phyloP scores from a whole-genome alignment of 2,329 filamentous ascomycete genomes.

The Botrytis deweyae region DNA sequence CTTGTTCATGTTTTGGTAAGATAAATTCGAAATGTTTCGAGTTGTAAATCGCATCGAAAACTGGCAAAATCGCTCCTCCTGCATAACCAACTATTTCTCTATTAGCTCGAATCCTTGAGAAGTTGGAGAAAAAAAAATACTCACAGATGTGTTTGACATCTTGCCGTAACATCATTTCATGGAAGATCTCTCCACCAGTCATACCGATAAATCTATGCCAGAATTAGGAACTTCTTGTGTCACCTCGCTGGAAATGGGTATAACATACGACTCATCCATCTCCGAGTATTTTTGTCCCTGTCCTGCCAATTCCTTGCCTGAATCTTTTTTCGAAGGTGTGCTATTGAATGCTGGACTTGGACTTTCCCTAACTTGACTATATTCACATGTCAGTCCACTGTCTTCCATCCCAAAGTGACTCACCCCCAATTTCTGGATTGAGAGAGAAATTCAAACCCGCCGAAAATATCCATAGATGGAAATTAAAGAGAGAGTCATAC shows the following conservation, averaged over 20 bases:
- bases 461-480: too few relatives aligned
- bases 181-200: constrained; percentile 94
- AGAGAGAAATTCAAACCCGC: background rate
- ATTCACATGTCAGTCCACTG: constrained; percentile 5
- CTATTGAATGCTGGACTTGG: constrained; percentile 64
- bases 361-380: constrained; percentile 55
- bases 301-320: constrained; percentile 51
- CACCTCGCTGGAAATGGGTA: constrained; percentile 22
- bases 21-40: constrained; percentile 96
- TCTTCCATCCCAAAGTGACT: constrained; percentile 5
- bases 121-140: constrained; percentile 42
- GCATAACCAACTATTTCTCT: constrained; percentile 71
- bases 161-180: constrained; percentile 97
- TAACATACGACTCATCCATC: constrained; percentile 77
- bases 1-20: constrained; percentile 93
- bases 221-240: constrained; percentile 16
- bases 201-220: constrained; percentile 78
- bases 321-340: constrained; percentile 42
- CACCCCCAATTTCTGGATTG: background rate
- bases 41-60: constrained; percentile 99
- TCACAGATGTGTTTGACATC: constrained; percentile 91
- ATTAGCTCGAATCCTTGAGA: constrained; percentile 25
- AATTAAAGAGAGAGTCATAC: constrained; percentile 30
- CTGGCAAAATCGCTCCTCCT: constrained; percentile 92
- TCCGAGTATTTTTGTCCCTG: constrained; percentile 59